Evolutionary conservation across 2,329 filamentous ascomycete species (phyloP).

Genomic region (Verticillium isaacii): DNA sequence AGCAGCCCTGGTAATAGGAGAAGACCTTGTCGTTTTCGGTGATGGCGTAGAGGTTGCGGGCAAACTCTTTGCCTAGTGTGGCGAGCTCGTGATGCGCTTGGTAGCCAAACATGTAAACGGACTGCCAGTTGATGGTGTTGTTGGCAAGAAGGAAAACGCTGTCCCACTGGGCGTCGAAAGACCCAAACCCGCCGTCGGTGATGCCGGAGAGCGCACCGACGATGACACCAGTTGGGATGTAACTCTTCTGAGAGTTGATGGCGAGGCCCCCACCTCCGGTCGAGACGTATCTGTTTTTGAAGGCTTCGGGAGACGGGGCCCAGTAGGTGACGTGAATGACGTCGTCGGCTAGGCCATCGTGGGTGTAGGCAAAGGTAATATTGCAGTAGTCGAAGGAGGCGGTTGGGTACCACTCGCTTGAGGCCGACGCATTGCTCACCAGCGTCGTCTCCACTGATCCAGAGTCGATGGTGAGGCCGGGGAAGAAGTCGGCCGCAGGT

Average conservation of each 20-base stretch:
- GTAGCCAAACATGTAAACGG: constrained; percentile 31
- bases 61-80: constrained; percentile 36
- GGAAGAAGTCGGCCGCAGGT: constrained; percentile 16
- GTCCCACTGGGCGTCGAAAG: constrained; percentile 34
- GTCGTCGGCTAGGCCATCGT: constrained; percentile 30
- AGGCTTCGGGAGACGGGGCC: constrained; percentile 35
- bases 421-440: constrained; percentile 25
- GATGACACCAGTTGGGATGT: constrained; percentile 33
- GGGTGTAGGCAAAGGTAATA: constrained; percentile 39
- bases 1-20: constrained; percentile 50
- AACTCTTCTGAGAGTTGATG: constrained; percentile 28
- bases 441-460: constrained; percentile 20
- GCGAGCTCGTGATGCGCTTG: constrained; percentile 29
- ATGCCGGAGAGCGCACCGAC: constrained; percentile 43
- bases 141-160: constrained; percentile 29
- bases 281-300: constrained; percentile 39
- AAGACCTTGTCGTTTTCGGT: constrained; percentile 24
- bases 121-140: constrained; percentile 30
- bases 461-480: constrained; percentile 20
- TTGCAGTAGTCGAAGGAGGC: constrained; percentile 37
- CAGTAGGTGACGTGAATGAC: constrained; percentile 31
- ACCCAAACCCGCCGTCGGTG: constrained; percentile 46
- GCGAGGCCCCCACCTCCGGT: constrained; percentile 41
- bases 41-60: constrained; percentile 34
- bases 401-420: constrained; percentile 21